These are phyloP conservation scores for Escallonia herrerae DNA, from an alignment of 129 eudicot species.

Conservation along the genomic window DNA sequence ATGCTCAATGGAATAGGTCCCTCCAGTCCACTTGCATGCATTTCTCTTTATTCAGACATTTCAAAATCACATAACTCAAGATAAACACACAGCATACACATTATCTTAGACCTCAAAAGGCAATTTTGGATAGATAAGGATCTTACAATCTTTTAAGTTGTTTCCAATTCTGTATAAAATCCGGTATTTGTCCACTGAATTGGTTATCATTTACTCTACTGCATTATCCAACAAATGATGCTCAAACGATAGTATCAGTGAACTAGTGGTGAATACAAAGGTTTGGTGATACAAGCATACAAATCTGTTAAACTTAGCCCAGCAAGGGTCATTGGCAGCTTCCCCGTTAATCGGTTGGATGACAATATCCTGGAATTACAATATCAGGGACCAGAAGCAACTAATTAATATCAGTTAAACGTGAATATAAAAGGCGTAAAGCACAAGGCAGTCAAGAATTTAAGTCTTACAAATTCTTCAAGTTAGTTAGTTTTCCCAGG, in stretches of 20 bases:
- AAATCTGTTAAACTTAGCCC: slow-evolving; percentile 56
- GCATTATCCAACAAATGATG: slow-evolving; percentile 21
- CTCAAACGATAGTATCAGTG: neutral
- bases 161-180: slow-evolving; percentile 67
- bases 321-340: slow-evolving; percentile 58
- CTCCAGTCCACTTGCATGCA: slow-evolving; percentile 73
- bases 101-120: neutral
- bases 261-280: neutral
- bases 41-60: slow-evolving; percentile 48
- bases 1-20: slow-evolving; percentile 85
- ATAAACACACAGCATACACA: neutral
- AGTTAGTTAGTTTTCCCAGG: slow-evolving; percentile 47
- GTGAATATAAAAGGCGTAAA: neutral
- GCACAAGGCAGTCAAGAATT: neutral
- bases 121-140: neutral
- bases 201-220: slow-evolving; percentile 78
- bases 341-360: slow-evolving; percentile 64
- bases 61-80: neutral
- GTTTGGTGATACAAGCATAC: slow-evolving; percentile 26
- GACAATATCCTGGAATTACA: slow-evolving; percentile 60
- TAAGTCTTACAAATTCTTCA: slow-evolving; percentile 49
- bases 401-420: neutral
- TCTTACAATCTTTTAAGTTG: slow-evolving; percentile 68
- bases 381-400: slow-evolving; percentile 7
- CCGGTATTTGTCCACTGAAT: slow-evolving; percentile 73